Conservation (phyloP, 768 basidiomycete species). For the Termitomyces sp. region DNA sequence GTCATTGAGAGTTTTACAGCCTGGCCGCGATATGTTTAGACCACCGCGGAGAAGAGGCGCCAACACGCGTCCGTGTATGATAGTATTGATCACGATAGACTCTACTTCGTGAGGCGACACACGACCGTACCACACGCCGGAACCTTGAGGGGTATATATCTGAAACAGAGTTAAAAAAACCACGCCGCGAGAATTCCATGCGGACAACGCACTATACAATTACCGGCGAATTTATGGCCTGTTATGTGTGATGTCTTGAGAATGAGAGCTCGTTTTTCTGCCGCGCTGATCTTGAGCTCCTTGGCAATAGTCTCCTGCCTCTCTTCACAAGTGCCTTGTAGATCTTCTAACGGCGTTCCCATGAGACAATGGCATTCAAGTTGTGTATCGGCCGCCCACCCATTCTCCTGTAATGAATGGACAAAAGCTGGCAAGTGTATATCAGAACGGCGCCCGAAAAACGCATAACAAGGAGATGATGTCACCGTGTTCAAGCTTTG, state of each 20-base stretch:
- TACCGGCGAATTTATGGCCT: conserved; percentile 90
- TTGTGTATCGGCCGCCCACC: conserved; percentile 75
- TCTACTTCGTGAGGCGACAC: conserved; percentile 88
- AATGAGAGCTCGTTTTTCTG: conserved; percentile 70
- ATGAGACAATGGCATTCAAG: conserved; percentile 52
- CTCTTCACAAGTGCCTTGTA: conserved; percentile 45
- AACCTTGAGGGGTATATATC: conserved; percentile 85
- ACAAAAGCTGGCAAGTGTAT: conserved; percentile 45
- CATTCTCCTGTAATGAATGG: conserved; percentile 55
- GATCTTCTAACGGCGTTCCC: conserved; percentile 57
- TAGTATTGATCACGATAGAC: conserved; percentile 81
- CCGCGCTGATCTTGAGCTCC: conserved; percentile 46
- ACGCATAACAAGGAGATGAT: conserved; percentile 26
- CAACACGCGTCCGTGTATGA: conserved; percentile 79
- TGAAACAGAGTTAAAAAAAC: conserved; percentile 20
- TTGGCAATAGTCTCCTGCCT: conserved; percentile 50
- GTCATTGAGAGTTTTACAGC: conserved; percentile 61
- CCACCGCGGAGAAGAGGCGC: conserved; percentile 86
- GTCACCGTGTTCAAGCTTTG: conserved; percentile 66
- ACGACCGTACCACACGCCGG: conserved; percentile 90
- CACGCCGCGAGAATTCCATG: neutral
- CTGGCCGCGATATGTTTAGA: conserved; percentile 69
- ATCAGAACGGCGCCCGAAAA: conserved; percentile 1
- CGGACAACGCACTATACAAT: conserved; percentile 67
- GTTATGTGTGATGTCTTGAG: conserved; percentile 88